Percentiles rank a stretch among this genome's conserved stretches.
Conservation (phyloP, 176 grass and related monocot species). For the Carex parvula region DNA sequence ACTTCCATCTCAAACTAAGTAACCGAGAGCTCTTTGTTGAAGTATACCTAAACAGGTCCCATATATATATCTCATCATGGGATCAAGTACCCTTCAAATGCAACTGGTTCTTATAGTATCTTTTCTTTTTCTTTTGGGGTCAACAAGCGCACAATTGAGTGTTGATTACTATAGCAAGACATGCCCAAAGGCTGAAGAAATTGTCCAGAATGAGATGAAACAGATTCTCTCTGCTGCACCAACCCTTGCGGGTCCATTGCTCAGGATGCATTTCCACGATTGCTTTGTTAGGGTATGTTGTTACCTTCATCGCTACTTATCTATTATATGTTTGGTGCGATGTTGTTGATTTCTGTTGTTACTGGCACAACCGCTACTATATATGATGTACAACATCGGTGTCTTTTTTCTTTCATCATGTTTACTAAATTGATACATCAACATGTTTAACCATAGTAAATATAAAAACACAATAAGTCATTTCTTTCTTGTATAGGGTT, state of each 20-base stretch:
- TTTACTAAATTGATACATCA: not conserved
- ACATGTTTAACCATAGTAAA: too few species aligned
- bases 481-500: not conserved
- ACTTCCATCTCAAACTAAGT: not conserved
- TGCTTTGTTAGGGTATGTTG: constrained; percentile 10
- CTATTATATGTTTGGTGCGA: not conserved
- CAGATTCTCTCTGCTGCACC: constrained; percentile 37
- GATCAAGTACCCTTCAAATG: not conserved
- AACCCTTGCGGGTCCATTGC: constrained; percentile 37
- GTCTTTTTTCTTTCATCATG: not conserved
- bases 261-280: constrained; percentile 34
- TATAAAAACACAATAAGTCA: too few species aligned
- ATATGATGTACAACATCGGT: too few species aligned
- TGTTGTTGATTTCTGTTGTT: not conserved
- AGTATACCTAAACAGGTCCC: not conserved
- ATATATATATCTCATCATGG: constrained; percentile 3
- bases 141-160: constrained; percentile 19
- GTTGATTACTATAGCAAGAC: constrained; percentile 44
- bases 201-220: constrained; percentile 44
- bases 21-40: too few species aligned
- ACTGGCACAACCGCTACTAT: too few species aligned
- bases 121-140: constrained; percentile 18
- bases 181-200: constrained; percentile 51
- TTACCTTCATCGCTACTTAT: not conserved
- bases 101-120: not conserved